Conservation (phyloP, 1,284 basidiomycete genomes). For the Ceratobasidium sp. region DNA sequence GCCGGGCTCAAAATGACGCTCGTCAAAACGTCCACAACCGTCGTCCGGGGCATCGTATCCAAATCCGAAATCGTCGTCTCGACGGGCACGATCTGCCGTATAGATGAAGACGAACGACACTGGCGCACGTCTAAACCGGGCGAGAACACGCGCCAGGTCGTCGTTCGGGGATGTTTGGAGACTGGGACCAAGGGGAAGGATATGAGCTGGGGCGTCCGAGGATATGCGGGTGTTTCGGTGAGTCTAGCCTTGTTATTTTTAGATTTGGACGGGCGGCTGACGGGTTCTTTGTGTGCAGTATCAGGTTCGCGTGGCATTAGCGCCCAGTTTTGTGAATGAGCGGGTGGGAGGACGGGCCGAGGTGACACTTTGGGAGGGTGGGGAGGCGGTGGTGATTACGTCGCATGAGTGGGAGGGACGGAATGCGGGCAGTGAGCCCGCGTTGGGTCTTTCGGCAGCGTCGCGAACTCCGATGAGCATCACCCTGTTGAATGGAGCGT, state of each 20-base stretch:
- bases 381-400: constrained; percentile 29
- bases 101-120: constrained; percentile 35
- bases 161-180: constrained; percentile 29
- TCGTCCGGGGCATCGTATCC: constrained; percentile 14
- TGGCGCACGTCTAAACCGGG: constrained; percentile 32
- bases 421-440: not conserved
- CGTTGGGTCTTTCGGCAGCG: constrained; percentile 12
- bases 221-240: constrained; percentile 19
- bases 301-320: constrained; percentile 20
- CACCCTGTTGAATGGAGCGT: constrained; percentile 5
- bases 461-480: constrained; percentile 19
- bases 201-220: constrained; percentile 35
- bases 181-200: constrained; percentile 27
- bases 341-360: not conserved
- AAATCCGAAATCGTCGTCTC: constrained; percentile 23
- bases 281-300: constrained; percentile 3
- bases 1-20: constrained; percentile 24
- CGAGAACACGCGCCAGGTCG: constrained; percentile 30
- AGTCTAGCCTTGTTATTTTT: not conserved
- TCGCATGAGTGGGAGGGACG: constrained; percentile 36
- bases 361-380: constrained; percentile 9
- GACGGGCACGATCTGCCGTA: constrained; percentile 23
- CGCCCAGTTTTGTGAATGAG: constrained; percentile 3
- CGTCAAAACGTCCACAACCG: not conserved
- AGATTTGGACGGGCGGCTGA: constrained; percentile 9